Conservation (phyloP, 2,329 filamentous ascomycete genomes). For the Chrysosphaeria jannelii region DNA sequence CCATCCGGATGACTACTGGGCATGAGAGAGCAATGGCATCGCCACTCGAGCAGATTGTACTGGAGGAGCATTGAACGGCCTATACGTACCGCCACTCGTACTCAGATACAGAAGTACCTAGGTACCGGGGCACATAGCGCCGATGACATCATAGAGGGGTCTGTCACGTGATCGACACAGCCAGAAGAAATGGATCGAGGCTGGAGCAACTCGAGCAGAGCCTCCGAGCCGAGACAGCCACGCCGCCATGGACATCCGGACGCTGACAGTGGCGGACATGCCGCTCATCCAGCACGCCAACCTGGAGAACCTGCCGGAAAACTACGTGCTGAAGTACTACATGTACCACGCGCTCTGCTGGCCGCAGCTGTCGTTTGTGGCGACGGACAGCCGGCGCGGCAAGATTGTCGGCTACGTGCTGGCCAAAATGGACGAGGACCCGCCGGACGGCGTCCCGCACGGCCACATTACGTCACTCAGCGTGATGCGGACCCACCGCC, state of each 20-base stretch:
- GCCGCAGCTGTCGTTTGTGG: constrained; percentile 91
- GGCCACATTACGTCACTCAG: constrained; percentile 87
- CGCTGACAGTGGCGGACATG: constrained; percentile 57
- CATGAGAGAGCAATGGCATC: too few relatives aligned
- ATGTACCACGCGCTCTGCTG: constrained; percentile 95
- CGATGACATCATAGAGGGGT: too few relatives aligned
- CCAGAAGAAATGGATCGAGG: too few relatives aligned
- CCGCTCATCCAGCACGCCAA: constrained; percentile 92
- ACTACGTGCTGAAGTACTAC: constrained; percentile 99
- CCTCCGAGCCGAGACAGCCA: too few relatives aligned
- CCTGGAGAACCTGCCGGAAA: constrained; percentile 95
- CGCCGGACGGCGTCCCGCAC: constrained; percentile 64
- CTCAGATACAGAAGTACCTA: too few relatives aligned
- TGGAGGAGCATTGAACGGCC: too few relatives aligned
- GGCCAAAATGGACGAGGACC: constrained; percentile 98
- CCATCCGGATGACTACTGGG: too few relatives aligned
- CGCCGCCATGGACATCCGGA: constrained; percentile 57
- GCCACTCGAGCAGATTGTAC: too few relatives aligned
- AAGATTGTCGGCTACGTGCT: constrained; percentile 98
- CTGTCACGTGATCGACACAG: too few relatives aligned
- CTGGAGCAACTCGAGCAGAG: too few relatives aligned
- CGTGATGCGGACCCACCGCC: constrained; percentile 84
- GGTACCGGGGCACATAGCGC: too few relatives aligned
- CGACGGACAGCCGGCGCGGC: constrained; percentile 75
- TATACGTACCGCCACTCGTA: too few relatives aligned